phyloP scores from a whole-genome alignment of 2,329 filamentous ascomycete genomes.

The Lasiodiplodia citricola region DNA sequence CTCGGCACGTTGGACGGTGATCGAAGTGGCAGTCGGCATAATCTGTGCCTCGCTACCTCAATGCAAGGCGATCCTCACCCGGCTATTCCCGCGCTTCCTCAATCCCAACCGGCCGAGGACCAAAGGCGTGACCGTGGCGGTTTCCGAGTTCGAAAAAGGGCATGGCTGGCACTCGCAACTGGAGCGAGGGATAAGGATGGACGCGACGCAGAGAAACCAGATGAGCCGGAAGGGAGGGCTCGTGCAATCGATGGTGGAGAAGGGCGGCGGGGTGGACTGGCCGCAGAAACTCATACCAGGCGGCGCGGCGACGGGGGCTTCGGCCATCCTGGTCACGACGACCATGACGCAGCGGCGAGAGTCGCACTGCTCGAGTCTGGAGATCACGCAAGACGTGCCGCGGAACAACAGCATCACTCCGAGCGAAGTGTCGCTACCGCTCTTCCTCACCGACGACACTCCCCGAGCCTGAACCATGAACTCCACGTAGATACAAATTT shows the following conservation, averaged over 20 bases:
- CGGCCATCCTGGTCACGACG: not conserved
- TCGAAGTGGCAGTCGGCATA: constrained; percentile 40
- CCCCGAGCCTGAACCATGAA: not conserved
- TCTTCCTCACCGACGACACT: not conserved
- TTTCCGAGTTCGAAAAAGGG: not conserved
- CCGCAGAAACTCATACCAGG: not conserved
- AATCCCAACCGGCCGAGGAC: not conserved
- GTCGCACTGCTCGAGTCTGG: not conserved
- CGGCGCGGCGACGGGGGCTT: not conserved
- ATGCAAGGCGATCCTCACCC: constrained; percentile 35
- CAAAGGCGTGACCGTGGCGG: not conserved
- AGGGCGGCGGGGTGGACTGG: not conserved
- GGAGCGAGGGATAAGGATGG: not conserved
- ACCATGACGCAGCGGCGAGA: constrained; percentile 12
- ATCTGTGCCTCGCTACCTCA: constrained; percentile 38
- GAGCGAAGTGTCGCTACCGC: not conserved
- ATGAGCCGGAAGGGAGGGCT: not conserved
- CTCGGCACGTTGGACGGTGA: constrained; percentile 37
- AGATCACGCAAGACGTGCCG: not conserved
- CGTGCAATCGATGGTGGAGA: not conserved
- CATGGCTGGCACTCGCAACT: not conserved
- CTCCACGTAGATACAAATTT: not conserved
- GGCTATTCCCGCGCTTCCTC: not conserved
- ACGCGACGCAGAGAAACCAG: not conserved
- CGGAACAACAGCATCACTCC: constrained; percentile 1